Percentiles rank a stretch among this genome's conserved stretches.
These are phyloP conservation scores for Beta corolliflora DNA, from an alignment of 179 eudicot species.

Conservation along the genomic window DNA sequence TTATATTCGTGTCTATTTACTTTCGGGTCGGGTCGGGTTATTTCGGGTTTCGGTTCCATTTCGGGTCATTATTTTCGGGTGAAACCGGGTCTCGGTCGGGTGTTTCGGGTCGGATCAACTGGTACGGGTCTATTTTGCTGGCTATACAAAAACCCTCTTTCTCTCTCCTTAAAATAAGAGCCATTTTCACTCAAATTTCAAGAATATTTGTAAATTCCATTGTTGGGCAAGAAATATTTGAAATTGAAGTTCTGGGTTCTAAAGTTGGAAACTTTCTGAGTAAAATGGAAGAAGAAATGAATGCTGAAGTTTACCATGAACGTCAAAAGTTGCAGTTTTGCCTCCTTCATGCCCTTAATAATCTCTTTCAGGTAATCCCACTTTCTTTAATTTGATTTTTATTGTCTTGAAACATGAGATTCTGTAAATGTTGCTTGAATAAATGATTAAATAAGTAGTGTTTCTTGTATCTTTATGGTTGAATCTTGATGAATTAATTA, in stretches of 20 bases:
- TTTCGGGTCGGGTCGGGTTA: too few species aligned
- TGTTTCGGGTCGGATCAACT: too few species aligned
- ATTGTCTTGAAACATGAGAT: background rate
- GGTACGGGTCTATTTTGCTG: too few species aligned
- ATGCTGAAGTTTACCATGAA: conserved; percentile 67
- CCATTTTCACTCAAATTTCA: background rate
- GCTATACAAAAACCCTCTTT: background rate
- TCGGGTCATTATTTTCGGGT: too few species aligned
- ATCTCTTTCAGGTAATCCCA: conserved; percentile 71
- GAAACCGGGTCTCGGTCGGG: too few species aligned
- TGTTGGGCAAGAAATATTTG: background rate
- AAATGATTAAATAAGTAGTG: background rate
- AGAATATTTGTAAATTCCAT: background rate
- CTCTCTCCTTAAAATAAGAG: background rate
- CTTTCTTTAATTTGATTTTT: background rate
- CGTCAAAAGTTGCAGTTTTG: conserved; percentile 72
- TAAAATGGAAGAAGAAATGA: conserved; percentile 33
- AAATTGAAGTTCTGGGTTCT: conserved; percentile 1
- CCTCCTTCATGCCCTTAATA: conserved; percentile 74
- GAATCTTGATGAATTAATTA: conserved; percentile 17
- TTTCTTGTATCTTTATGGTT: background rate
- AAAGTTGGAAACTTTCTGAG: background rate
- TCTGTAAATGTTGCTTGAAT: background rate
- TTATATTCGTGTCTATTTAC: too few species aligned
- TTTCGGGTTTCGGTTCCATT: too few species aligned